Base-by-base conservation (phyloP, 805 yeast species). In the Suhomyces prunicola region DNA sequence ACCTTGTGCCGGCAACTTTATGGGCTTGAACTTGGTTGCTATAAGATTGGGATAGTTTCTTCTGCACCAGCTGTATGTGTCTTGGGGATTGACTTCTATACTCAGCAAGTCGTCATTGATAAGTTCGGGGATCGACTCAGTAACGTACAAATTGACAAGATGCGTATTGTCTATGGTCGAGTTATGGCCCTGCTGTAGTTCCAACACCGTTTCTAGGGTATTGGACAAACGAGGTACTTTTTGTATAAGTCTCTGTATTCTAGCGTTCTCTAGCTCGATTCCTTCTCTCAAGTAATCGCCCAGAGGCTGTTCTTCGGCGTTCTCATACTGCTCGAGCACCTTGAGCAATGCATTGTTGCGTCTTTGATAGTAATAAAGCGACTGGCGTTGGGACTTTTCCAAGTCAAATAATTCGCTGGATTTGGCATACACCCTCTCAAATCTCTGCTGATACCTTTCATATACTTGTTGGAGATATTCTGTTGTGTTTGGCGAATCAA, bases 11-110 rank as follows among this genome's bases (percentile, higher is more conserved):
- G 60, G 57, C 46, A 65, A 56, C 15, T 60, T 64, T 0, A 73
- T 55, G 0, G 77, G 77, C 50, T 61, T 64, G 65, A 70, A 73
- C 48, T 70, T 67, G 12, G 72, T 63, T 17, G 64, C 60, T 9
- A 72, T 70, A 56, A 74, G 61, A 47, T 68, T 66, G 4, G 72
- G 68, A 48, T 64, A 62, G 53, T 73, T 67, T 44, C 78, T 62
- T 31, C 77, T 60, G 24, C 67, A 55, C 79, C 79, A 75, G 59
- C 66, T 60, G 15, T 71, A 74, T 3, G 65, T 59, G 44, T 66
- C 70, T 58, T 73, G 77, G 0, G 79, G 79, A 50, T 74, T 75
- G n/a, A 60, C 51, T 52, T 74, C 77, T 2, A 69, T 55, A 12
- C 60, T 54, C 31, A 66, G 66, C 41, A 70, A 55, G 50, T 75